A percentile compares a stretch with the other conserved stretches of the same genome.
phyloP scores from a whole-genome alignment of 2,329 filamentous ascomycete genomes.

The Beauveria rudraprayagi region DNA sequence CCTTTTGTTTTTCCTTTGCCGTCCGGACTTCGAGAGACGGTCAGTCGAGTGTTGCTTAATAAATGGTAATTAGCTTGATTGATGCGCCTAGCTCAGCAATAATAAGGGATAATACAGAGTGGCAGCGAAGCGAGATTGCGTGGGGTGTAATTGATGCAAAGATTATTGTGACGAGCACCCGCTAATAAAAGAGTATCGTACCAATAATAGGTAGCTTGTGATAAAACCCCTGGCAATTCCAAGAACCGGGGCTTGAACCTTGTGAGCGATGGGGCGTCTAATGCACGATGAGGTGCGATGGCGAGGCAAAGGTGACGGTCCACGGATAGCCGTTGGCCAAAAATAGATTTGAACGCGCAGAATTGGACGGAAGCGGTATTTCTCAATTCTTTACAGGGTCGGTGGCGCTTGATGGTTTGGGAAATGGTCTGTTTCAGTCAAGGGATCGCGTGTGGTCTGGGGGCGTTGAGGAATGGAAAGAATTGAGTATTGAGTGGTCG shows the following conservation, averaged over 20 bases:
- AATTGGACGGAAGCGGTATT: background rate
- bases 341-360: background rate
- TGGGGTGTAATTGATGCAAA: slow-evolving; percentile 8
- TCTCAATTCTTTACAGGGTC: background rate
- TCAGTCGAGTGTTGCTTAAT: background rate
- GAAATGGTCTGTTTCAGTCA: background rate
- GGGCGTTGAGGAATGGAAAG: background rate
- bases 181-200: background rate
- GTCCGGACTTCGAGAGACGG: background rate
- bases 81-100: background rate
- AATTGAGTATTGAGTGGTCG: background rate
- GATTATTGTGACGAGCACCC: background rate
- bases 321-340: background rate
- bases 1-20: background rate
- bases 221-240: background rate
- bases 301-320: background rate
- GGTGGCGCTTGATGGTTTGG: background rate
- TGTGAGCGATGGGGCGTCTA: background rate
- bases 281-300: slow-evolving; percentile 2
- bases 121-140: slow-evolving; percentile 1
- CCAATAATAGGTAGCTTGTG: background rate
- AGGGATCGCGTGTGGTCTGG: background rate
- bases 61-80: background rate
- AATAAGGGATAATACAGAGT: slow-evolving; percentile 2
- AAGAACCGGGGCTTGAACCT: background rate